These are phyloP conservation scores for Nicotiana tomentosiformis DNA, from an alignment of 257 asterid species.

Conservation along the genomic window DNA sequence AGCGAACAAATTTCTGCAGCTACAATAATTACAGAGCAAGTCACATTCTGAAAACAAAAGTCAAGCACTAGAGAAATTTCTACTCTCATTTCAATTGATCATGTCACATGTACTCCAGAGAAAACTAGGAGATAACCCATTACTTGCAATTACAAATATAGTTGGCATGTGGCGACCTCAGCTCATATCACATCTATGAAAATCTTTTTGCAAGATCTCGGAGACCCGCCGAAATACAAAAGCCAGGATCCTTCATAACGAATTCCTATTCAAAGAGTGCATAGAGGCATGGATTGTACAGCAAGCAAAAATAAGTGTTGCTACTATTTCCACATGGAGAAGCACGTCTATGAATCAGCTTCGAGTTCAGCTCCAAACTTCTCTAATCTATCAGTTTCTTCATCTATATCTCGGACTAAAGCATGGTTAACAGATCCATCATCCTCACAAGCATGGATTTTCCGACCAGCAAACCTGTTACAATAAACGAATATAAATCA, in stretches of 20 bases:
- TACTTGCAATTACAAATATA: not conserved
- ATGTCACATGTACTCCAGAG: not conserved
- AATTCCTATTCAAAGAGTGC: not conserved
- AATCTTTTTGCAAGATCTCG: not conserved
- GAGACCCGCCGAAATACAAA: not conserved
- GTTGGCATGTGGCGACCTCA: not conserved
- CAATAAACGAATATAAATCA: not conserved
- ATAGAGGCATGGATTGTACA: not conserved
- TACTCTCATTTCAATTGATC: not conserved
- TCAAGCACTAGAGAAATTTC: not conserved
- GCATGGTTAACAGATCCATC: slow-evolving; percentile 83
- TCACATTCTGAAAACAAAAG: not conserved
- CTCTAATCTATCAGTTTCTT: slow-evolving; percentile 81
- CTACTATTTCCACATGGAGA: not conserved
- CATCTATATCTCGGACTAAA: slow-evolving; percentile 72
- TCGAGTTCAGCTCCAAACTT: slow-evolving; percentile 90
- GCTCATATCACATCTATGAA: not conserved
- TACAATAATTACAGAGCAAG: not conserved
- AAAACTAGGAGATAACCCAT: not conserved
- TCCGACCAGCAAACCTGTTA: slow-evolving; percentile 77
- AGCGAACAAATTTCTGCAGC: not conserved
- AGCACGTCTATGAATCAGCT: slow-evolving; percentile 25
- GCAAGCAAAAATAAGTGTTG: not conserved
- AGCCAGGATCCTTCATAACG: not conserved
- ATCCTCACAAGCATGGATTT: slow-evolving; percentile 69